phyloP scores from a whole-genome alignment of 768 basidiomycete genomes.

The Phlegmacium glaucopus region DNA sequence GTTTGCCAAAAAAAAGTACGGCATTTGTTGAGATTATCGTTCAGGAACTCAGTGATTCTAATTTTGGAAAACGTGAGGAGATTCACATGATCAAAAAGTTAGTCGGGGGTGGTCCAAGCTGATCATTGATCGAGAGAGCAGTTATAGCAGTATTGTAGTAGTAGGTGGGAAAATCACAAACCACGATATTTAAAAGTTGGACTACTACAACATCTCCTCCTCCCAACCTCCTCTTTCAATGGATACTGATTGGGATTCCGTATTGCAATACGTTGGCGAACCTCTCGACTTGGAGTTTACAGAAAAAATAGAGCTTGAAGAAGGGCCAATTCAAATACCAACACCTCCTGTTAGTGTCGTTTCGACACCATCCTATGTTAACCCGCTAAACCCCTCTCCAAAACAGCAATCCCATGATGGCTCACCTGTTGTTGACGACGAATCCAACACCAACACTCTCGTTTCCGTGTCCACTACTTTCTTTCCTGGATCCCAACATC shows the following conservation, averaged over 20 bases:
- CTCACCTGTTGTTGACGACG: slow-evolving; percentile 38
- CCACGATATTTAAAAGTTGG: no score
- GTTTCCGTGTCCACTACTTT: slow-evolving; percentile 85
- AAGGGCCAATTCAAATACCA: slow-evolving; percentile 51
- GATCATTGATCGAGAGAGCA: no score
- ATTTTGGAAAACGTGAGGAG: slow-evolving; percentile 87
- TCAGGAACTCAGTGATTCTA: slow-evolving; percentile 81
- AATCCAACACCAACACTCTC: slow-evolving; percentile 33
- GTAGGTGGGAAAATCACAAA: no score
- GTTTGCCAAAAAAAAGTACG: not conserved
- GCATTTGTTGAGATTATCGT: not conserved
- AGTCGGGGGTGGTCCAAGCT: no score
- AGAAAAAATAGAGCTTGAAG: slow-evolving; percentile 29
- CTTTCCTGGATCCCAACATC: slow-evolving; percentile 63
- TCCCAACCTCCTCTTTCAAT: slow-evolving; percentile 17
- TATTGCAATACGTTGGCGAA: slow-evolving; percentile 55
- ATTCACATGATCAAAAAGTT: slow-evolving; percentile 65
- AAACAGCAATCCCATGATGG: slow-evolving; percentile 44
- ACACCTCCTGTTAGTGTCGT: slow-evolving; percentile 56
- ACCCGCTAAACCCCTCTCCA: slow-evolving; percentile 2
- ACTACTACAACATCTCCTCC: no score
- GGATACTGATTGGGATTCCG: slow-evolving; percentile 59
- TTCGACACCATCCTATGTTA: not conserved
- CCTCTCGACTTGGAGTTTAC: slow-evolving; percentile 39
- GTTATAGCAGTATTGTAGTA: not conserved